These are phyloP conservation scores for Stromatinia cepivora DNA, from an alignment of 2,329 filamentous ascomycete species.

Conservation along the genomic window DNA sequence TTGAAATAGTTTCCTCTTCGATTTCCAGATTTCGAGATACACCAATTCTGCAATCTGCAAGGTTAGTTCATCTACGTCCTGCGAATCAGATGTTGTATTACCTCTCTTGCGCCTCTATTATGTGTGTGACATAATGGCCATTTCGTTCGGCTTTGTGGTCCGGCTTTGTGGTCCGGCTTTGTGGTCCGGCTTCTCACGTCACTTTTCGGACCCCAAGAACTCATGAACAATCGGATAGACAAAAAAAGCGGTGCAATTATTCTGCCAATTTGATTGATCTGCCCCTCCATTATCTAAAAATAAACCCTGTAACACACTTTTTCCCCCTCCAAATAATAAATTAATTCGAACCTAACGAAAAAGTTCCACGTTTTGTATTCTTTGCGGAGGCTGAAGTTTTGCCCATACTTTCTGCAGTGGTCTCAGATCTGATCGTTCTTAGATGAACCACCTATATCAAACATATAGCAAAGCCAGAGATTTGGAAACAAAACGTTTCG, in stretches of 20 bases:
- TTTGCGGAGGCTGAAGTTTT: neutral
- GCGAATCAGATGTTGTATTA: neutral
- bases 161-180: neutral
- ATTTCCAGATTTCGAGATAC: neutral
- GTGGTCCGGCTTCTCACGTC: neutral
- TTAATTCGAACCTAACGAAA: too few relatives aligned
- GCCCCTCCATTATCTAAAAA: conserved; percentile 3
- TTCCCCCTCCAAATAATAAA: neutral
- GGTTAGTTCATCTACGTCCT: neutral
- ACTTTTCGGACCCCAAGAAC: neutral
- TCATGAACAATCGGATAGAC: neutral
- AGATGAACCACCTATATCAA: neutral
- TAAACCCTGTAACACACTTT: conserved; percentile 12
- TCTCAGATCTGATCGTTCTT: neutral
- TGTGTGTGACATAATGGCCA: neutral
- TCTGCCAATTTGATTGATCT: neutral
- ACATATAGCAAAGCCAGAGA: neutral
- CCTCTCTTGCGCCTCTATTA: neutral
- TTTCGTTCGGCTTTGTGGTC: neutral
- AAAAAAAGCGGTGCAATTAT: conserved; percentile 2
- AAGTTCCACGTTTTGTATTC: neutral
- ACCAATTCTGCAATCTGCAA: neutral
- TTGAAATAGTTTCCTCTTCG: neutral
- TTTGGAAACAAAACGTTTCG: neutral
- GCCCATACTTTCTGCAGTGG: neutral